A percentile compares a stretch with the other conserved stretches of the same genome.
Conservation (phyloP, 192 early-diverging fungal genomes). For the Coemansia sp. region DNA sequence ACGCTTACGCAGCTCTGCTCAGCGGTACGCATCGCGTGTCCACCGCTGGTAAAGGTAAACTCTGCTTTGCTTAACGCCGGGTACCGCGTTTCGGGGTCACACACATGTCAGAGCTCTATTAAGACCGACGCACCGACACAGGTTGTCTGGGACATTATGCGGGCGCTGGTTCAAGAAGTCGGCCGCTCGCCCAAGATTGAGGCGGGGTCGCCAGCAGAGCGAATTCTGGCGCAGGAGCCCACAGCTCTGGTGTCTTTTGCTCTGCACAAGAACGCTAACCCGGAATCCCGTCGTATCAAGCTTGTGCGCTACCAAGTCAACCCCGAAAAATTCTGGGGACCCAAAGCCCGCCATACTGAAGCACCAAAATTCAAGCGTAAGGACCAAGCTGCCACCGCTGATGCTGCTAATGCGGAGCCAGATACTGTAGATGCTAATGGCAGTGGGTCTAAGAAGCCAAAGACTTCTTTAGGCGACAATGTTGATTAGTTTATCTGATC, state of each 20-base stretch:
- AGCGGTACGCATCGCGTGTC: constrained; percentile 71
- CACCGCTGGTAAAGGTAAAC: constrained; percentile 67
- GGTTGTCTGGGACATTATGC: constrained; percentile 92
- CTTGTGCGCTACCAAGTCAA: constrained; percentile 95
- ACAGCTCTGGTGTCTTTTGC: constrained; percentile 70
- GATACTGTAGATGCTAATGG: constrained; percentile 11
- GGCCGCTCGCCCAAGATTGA: constrained; percentile 64
- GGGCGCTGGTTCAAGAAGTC: constrained; percentile 68
- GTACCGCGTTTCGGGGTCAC: constrained; percentile 84
- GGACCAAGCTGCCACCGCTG: constrained; percentile 16
- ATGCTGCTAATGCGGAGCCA: constrained; percentile 6
- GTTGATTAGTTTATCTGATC: background rate
- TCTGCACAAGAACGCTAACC: constrained; percentile 66
- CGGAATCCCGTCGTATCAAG: constrained; percentile 73
- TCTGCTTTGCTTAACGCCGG: constrained; percentile 92
- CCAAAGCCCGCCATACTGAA: constrained; percentile 70
- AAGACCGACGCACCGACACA: constrained; percentile 89
- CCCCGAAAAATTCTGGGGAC: constrained; percentile 96
- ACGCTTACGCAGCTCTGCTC: constrained; percentile 65
- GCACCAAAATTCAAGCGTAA: constrained; percentile 41
- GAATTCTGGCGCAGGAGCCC: constrained; percentile 58
- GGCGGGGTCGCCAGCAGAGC: constrained; percentile 65
- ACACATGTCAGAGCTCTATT: constrained; percentile 73
- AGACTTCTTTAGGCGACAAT: background rate
- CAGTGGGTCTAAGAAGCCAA: constrained; percentile 30